These are phyloP conservation scores for Primulina huaijiensis DNA, from an alignment of 257 asterid species.

Conservation along the genomic window DNA sequence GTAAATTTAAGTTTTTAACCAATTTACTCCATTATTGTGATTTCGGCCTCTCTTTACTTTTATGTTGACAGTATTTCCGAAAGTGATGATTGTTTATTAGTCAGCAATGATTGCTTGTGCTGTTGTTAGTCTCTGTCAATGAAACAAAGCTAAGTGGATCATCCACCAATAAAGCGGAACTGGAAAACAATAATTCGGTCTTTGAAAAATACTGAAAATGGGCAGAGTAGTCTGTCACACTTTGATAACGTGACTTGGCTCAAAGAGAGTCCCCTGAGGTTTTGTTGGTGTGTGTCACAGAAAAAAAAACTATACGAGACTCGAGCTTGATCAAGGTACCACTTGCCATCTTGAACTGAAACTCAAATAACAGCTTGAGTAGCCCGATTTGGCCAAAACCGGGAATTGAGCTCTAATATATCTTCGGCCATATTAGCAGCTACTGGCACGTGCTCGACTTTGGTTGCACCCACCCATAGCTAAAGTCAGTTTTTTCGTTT, in stretches of 20 bases:
- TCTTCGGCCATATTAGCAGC: too few relatives aligned
- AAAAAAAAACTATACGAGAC: too few relatives aligned
- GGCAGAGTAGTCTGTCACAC: conserved; percentile 23
- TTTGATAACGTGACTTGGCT: conserved; percentile 19
- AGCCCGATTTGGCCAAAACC: not conserved
- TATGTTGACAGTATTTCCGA: conserved; percentile 3
- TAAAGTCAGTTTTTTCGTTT: not conserved
- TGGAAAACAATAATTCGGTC: conserved; percentile 33
- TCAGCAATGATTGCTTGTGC: conserved; percentile 34
- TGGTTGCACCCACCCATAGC: not conserved
- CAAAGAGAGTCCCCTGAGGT: conserved; percentile 20
- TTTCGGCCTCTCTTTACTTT: not conserved
- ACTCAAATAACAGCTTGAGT: not conserved
- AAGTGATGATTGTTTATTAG: conserved; percentile 30
- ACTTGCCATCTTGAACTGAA: not conserved
- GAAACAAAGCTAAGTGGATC: conserved; percentile 52
- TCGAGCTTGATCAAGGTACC: not conserved
- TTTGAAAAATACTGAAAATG: conserved; percentile 23
- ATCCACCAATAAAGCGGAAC: conserved; percentile 45
- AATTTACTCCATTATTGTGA: not conserved
- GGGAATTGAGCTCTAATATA: too few relatives aligned
- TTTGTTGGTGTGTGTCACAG: not conserved
- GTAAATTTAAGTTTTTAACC: not conserved
- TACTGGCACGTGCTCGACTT: not conserved
- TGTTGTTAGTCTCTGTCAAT: conserved; percentile 30